phyloP scores from a whole-genome alignment of 108 stramenopile species.

The Skeletonema marinoi region DNA sequence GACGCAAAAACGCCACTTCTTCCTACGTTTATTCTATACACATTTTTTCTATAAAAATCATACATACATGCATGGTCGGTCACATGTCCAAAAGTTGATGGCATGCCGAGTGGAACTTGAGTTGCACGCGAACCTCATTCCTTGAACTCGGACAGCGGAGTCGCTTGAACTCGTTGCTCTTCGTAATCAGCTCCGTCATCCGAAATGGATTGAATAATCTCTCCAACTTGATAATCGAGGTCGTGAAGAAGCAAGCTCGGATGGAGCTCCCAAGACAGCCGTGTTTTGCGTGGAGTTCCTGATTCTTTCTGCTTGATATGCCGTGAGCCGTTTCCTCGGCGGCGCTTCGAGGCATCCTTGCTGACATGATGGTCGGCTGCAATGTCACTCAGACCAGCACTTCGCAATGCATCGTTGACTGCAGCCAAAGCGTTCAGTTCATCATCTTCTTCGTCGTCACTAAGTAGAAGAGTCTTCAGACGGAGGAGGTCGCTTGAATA shows the following conservation, averaged over 20 bases:
- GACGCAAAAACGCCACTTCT: no score
- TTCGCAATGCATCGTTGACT: background rate
- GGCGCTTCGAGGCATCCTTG: background rate
- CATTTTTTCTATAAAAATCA: no score
- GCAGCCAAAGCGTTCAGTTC: background rate
- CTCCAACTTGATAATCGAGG: background rate
- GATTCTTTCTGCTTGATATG: background rate
- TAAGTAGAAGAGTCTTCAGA: background rate
- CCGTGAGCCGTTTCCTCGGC: background rate
- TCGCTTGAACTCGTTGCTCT: background rate
- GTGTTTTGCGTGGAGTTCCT: background rate
- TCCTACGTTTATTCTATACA: no score
- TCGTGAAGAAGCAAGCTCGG: background rate
- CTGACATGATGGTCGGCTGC: no score
- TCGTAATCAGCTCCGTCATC: background rate
- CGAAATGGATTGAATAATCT: background rate
- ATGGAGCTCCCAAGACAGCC: background rate
- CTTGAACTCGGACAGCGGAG: background rate
- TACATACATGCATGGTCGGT: no score
- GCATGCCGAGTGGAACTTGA: no score
- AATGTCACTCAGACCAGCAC: background rate
- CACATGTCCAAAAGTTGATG: no score
- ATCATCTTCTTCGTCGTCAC: background rate
- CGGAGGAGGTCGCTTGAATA: background rate
- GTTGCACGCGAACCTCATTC: no score